Base-by-base conservation (phyloP, 495 filamentous ascomycete species). In the Usnea hakonensis region DNA sequence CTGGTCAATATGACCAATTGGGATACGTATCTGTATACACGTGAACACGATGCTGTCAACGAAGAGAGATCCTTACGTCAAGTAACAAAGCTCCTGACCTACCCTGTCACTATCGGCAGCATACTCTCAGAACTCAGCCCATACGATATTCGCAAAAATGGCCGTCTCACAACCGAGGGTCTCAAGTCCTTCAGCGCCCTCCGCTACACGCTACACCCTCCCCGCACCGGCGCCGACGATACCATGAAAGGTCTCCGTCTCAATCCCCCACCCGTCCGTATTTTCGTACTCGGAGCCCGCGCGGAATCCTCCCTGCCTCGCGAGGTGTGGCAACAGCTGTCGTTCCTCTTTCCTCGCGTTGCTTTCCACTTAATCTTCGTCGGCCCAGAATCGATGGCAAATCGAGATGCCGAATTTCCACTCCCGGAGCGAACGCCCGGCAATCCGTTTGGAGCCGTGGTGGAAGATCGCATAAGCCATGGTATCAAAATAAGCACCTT, bases 1-100 rank as follows among this genome's bases (percentile, higher is more conserved):
- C 77, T 93, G 65, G 82, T 95, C 57, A 99, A 99, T 77, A 92
- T 97, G 88, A 96, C 89, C 37, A 97, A 94, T 73, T 99, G 94
- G 94, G 94, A 99, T 70, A 97, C 94, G 0, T 90, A 90, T 63
- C 75, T 97, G 54, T 99, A 96, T 70, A 90, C 91, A 3, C 81
- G 95, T 50, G 85, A 92, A 61, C 97, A 91, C 69, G 80, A 83
- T 41, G 94, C 94, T 10, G 88, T 99, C 69, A 89, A 99, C 66
- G 83, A 89, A 48, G 90, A 93, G 63, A 79, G 92, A 38, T 86
- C 83, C 65, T 84, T 97, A 82, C 80, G 94, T 60, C 94, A 99
- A 74, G 91, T 88, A 23, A 99, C 94, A 8, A 83, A 87, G 62
- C 81, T 97, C 69, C 79, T 99, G 63, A 99, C 94, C 30, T 99